phyloP scores from a whole-genome alignment of 2,329 filamentous ascomycete genomes.

The Arthrobotrys sphaeroides region DNA sequence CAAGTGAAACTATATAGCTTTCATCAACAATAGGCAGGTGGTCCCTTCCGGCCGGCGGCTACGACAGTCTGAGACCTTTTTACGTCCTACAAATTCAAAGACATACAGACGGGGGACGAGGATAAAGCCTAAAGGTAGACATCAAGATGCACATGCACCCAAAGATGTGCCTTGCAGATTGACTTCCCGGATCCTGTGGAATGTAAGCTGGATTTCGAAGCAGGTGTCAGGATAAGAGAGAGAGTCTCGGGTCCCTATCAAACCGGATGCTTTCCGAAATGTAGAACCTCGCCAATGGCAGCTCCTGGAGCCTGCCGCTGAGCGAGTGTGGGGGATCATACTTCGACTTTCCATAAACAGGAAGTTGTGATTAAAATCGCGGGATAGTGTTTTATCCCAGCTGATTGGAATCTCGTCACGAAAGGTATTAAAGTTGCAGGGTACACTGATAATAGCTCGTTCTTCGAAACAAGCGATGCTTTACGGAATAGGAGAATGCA shows the following conservation, averaged over 20 bases:
- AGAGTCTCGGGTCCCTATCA: not conserved
- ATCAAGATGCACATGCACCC: not conserved
- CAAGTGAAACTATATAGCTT: conserved; percentile 35
- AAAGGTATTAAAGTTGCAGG: not conserved
- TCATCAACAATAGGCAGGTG: not conserved
- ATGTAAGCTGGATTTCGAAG: not conserved
- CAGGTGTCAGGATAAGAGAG: not conserved
- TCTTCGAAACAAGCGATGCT: conserved; percentile 23
- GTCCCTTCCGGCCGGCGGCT: not conserved
- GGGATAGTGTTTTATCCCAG: conserved; percentile 3
- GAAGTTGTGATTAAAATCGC: not conserved
- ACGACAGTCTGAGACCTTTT: conserved; percentile 18
- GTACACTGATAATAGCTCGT: not conserved
- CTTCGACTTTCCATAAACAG: not conserved
- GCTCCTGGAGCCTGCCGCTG: not conserved
- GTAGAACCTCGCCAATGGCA: not conserved
- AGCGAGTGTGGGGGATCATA: conserved; percentile 3
- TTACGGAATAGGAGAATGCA: conserved; percentile 13
- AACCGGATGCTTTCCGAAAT: conserved; percentile 4
- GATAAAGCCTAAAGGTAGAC: conserved; percentile 15
- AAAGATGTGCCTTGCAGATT: conserved; percentile 9
- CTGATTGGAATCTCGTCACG: conserved; percentile 14
- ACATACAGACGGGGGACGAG: conserved; percentile 7
- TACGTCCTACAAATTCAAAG: not conserved
- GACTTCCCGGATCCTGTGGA: not conserved